Evolutionary conservation across 371 early-diverging fungal species (phyloP), one percentile per base, ranked within the genome.

Genomic region (Mortierella sp.): DNA sequence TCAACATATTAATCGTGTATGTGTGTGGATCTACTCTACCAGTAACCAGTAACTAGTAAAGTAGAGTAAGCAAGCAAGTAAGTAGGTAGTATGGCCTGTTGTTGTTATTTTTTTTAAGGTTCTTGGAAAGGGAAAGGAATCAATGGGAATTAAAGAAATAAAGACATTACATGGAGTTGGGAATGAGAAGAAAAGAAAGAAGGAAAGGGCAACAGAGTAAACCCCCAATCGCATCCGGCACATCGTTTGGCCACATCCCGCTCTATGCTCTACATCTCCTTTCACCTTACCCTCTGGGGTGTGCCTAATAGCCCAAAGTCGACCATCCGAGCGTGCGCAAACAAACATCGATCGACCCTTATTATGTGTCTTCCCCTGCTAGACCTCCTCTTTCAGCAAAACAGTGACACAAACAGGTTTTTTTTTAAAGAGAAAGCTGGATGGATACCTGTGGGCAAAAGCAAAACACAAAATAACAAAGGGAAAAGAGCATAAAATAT

Each of bases 261-360:
- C 52, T 52, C 52, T n/a, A 20, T 51, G 14, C 51, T 16, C 5
- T 20, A 35, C 35, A 35, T 6, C 3, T 8, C 43, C 16, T 43
- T 43, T 14, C 5, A 11, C 43, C 11, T 10, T 11, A 35, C 35
- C 35, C 35, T 35, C 35, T 35, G 35, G 6, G 43, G 11, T n/a
- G 11, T 43, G 43, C 43, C 43, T 43, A 43, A 11, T 43, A 2
- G 43, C 43, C 43, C 11, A 51, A 51, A 51, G 51, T 51, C 55
- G 24, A 40, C 54, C 39, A 51, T 52, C 40, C 16, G 40, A 55
- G 30, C 28, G 55, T 55, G 24, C 11, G 18, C 37, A 26, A 61
- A 54, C 39, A 39, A 5, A 26, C 40, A 40, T 26, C 22, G 65
- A 65, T 37, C 22, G 22, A 55, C 55, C 55, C 55, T 55, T 55